phyloP scores from a whole-genome alignment of 2,329 filamentous ascomycete species.

The Tricladium varicosporioides region DNA sequence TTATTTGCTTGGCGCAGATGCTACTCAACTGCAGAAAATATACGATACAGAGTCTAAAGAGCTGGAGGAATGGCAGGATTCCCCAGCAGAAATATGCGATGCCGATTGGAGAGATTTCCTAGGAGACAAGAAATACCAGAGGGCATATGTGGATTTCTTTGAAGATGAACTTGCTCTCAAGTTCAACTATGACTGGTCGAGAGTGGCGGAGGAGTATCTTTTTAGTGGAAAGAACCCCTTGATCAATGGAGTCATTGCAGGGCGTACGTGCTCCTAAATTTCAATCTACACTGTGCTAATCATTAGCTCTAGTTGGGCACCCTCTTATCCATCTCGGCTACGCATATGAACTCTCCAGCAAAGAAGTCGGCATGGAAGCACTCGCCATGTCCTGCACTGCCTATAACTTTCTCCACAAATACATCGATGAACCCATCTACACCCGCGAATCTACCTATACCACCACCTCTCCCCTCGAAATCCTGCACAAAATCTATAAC shows the following conservation, averaged over 20 bases:
- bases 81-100: slow-evolving; percentile 78
- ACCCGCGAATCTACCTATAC: slow-evolving; percentile 60
- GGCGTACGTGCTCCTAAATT: slow-evolving; percentile 56
- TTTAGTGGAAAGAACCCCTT: slow-evolving; percentile 73
- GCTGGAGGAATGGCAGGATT: slow-evolving; percentile 78
- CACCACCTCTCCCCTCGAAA: slow-evolving; percentile 62
- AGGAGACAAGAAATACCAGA: slow-evolving; percentile 77
- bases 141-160: slow-evolving; percentile 92
- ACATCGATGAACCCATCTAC: slow-evolving; percentile 71
- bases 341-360: slow-evolving; percentile 82
- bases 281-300: slow-evolving; percentile 20
- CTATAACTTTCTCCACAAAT: slow-evolving; percentile 61
- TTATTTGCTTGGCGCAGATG: slow-evolving; percentile 77
- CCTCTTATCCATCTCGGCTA: slow-evolving; percentile 95
- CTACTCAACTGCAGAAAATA: slow-evolving; percentile 70
- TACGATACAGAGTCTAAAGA: slow-evolving; percentile 74
- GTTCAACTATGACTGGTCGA: slow-evolving; percentile 78
- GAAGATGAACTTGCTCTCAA: slow-evolving; percentile 80
- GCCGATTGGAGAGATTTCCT: slow-evolving; percentile 86
- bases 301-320: slow-evolving; percentile 64
- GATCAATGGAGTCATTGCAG: slow-evolving; percentile 75
- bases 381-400: slow-evolving; percentile 63
- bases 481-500: slow-evolving; percentile 65
- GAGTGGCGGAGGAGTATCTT: slow-evolving; percentile 72
- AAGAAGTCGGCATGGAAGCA: slow-evolving; percentile 85